A percentile compares a stretch with the other conserved stretches of the same genome.
Conservation (phyloP, 257 asterid genomes). For the Leonotis leonurus region DNA sequence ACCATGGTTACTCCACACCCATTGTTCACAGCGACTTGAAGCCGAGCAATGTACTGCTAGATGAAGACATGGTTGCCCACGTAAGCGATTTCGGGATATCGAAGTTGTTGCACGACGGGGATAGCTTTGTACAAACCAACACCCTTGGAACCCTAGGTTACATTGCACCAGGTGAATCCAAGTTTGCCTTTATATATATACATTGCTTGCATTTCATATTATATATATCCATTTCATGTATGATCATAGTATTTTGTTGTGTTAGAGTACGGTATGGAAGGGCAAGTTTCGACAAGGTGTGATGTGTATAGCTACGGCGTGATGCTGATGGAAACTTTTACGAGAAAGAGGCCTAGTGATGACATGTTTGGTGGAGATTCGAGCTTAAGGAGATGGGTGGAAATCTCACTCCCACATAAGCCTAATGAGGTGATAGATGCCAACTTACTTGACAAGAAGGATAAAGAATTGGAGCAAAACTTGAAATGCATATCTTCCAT, state of each 20-base stretch:
- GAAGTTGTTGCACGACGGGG: neutral
- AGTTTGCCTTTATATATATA: neutral
- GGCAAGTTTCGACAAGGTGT: neutral
- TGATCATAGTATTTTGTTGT: too few species aligned
- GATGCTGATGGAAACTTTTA: neutral
- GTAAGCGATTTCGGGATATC: neutral
- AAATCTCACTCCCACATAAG: neutral
- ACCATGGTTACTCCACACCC: neutral
- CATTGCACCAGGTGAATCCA: neutral
- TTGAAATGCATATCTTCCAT: neutral
- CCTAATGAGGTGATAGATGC: slow-evolving; percentile 3
- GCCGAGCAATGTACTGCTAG: too few species aligned
- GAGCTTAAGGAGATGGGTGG: neutral
- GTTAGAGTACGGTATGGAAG: neutral
- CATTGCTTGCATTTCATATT: neutral
- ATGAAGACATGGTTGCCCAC: too few species aligned
- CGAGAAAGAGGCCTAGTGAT: neutral
- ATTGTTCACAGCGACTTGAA: neutral
- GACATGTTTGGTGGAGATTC: neutral
- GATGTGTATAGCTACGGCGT: neutral
- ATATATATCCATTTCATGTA: too few species aligned
- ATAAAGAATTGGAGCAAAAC: neutral
- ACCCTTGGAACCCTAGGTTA: neutral
- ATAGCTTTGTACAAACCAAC: neutral
- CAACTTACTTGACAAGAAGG: neutral